Evolutionary conservation across 1,284 basidiomycete species (phyloP).

Genomic region (Grifola frondosa): DNA sequence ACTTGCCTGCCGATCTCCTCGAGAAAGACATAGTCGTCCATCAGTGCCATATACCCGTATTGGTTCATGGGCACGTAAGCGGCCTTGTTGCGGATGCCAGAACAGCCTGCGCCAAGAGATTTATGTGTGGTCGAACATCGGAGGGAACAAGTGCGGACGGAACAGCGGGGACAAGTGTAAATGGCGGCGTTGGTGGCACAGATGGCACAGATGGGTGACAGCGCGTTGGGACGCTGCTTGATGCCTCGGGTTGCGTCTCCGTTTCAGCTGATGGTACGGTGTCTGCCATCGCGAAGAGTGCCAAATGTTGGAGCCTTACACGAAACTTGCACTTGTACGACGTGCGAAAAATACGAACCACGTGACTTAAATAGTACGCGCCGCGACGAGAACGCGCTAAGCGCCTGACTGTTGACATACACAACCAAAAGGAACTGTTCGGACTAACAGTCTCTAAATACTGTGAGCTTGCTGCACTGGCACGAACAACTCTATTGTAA

Average conservation of each 20-base stretch:
- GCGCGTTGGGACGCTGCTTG: slow-evolving; percentile 1
- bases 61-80: slow-evolving; percentile 77
- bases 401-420: no score
- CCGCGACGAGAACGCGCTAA: no score
- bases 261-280: no score
- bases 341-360: no score
- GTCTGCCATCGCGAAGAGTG: no score
- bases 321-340: no score
- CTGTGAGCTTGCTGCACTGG: no score
- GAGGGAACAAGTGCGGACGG: slow-evolving; percentile 69
- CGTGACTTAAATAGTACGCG: no score
- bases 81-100: slow-evolving; percentile 72
- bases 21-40: slow-evolving; percentile 82
- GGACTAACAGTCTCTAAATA: no score
- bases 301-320: no score
- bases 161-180: slow-evolving; percentile 84
- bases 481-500: no score
- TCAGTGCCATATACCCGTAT: slow-evolving; percentile 80
- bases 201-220: slow-evolving; percentile 43
- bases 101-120: slow-evolving; percentile 52
- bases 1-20: slow-evolving; percentile 78
- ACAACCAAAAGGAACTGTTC: no score
- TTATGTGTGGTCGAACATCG: slow-evolving; percentile 77
- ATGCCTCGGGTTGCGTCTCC: slow-evolving; percentile 13
- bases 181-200: slow-evolving; percentile 50